These are phyloP conservation scores for Pelargonium australe DNA, from an alignment of 441 rosid genomes.

Conservation along the genomic window DNA sequence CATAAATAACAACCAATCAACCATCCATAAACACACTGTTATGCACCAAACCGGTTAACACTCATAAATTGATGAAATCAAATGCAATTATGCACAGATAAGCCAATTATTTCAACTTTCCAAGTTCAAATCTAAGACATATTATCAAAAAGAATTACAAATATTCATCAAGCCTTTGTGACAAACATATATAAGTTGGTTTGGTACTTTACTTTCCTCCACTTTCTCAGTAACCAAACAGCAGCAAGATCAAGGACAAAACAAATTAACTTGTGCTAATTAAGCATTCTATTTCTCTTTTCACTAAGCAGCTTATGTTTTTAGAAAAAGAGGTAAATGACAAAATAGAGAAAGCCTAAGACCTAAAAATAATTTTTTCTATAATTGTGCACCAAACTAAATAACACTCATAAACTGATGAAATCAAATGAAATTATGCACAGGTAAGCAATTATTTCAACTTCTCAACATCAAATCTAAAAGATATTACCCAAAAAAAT, in stretches of 20 bases:
- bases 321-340: not conserved
- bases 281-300: not conserved
- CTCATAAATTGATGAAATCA: not conserved
- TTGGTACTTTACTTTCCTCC: not conserved
- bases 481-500: not conserved
- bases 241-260: not conserved
- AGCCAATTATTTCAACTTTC: not conserved
- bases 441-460: not conserved
- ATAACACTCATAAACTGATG: not conserved
- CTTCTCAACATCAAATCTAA: too few relatives aligned
- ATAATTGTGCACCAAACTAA: not conserved
- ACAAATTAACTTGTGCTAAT: not conserved
- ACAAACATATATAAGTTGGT: too few relatives aligned
- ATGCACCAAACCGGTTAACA: not conserved
- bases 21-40: not conserved
- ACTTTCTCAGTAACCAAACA: not conserved
- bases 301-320: not conserved
- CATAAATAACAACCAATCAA: not conserved
- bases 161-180: too few relatives aligned
- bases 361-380: not conserved
- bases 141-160: not conserved
- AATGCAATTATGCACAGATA: not conserved
- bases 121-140: not conserved
- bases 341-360: not conserved
- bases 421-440: not conserved